Percentiles rank a stretch among this genome's conserved stretches.
Conservation (phyloP, 768 basidiomycete species). For the Neoboletus brunneissimus region DNA sequence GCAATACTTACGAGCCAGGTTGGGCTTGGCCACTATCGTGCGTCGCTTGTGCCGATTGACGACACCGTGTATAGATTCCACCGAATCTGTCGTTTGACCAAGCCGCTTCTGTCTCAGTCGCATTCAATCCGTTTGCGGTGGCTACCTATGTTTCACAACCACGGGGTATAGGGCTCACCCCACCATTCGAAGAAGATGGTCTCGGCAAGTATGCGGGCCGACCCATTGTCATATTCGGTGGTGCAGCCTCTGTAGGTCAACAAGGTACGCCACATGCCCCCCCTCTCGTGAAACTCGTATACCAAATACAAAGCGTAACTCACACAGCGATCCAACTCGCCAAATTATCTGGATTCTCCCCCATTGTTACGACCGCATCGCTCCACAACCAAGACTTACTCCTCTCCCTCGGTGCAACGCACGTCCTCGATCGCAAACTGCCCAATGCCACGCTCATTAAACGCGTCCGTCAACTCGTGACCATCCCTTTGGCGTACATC, state of each 20-base stretch:
- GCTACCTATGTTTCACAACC: constrained; percentile 32
- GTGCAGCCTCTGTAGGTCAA: constrained; percentile 37
- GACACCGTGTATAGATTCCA: constrained; percentile 27
- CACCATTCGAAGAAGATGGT: constrained; percentile 30
- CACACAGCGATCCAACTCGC: constrained; percentile 32
- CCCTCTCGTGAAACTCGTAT: too few species aligned
- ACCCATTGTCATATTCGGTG: constrained; percentile 37
- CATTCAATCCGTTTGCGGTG: constrained; percentile 32
- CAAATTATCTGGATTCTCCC: constrained; percentile 31
- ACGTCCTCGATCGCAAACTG: constrained; percentile 33
- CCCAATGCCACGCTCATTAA: constrained; percentile 4
- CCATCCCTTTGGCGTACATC: not conserved
- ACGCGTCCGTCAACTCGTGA: not conserved
- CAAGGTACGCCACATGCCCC: constrained; percentile 21
- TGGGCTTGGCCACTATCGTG: not conserved
- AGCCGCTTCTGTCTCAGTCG: constrained; percentile 36
- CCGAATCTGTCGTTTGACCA: constrained; percentile 34
- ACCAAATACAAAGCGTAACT: too few species aligned
- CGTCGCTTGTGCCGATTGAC: not conserved
- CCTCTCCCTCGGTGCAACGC: constrained; percentile 36
- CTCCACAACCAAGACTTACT: constrained; percentile 29
- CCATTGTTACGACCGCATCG: constrained; percentile 40
- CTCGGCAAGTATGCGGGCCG: constrained; percentile 29
- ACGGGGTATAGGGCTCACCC: constrained; percentile 24
- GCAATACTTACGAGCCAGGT: constrained; percentile 17